These are phyloP conservation scores for Jamesozyma gamospora DNA, from an alignment of 805 yeast species.

Conservation along the genomic window DNA sequence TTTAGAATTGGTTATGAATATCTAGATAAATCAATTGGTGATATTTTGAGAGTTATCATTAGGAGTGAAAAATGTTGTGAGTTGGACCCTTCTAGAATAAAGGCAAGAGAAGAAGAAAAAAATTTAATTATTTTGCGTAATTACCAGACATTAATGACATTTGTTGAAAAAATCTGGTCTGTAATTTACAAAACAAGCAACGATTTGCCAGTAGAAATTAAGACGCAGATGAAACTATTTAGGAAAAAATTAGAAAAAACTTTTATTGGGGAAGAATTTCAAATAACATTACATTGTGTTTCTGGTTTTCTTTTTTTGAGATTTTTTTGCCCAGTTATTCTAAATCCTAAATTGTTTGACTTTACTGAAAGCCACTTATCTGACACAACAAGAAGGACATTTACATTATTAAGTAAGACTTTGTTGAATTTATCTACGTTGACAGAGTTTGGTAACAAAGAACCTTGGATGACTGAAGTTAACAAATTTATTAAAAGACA, in stretches of 20 bases:
- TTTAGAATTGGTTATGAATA: conserved; percentile 72
- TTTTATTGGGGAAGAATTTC: conserved; percentile 38
- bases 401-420: conserved; percentile 73
- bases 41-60: conserved; percentile 48
- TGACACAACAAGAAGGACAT: conserved; percentile 62
- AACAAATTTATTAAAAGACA: conserved; percentile 57
- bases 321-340: conserved; percentile 81
- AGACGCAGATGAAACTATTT: conserved; percentile 51
- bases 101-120: conserved; percentile 26
- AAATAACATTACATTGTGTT: conserved; percentile 55
- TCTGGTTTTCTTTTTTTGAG: conserved; percentile 78
- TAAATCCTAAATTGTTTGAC: conserved; percentile 80
- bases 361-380: conserved; percentile 61
- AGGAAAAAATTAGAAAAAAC: conserved; percentile 52
- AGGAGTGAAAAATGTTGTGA: conserved; percentile 54
- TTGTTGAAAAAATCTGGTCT: conserved; percentile 55
- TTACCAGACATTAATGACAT: conserved; percentile 38
- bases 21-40: conserved; percentile 60
- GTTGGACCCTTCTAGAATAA: conserved; percentile 61
- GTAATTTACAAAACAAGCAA: conserved; percentile 55
- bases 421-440: conserved; percentile 73
- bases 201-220: conserved; percentile 63
- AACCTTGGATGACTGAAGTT: conserved; percentile 64
- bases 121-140: conserved; percentile 40
- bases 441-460: conserved; percentile 67